Evolutionary conservation across 169 alveolate species (phyloP).

Genomic region (Plasmodium sp.): DNA sequence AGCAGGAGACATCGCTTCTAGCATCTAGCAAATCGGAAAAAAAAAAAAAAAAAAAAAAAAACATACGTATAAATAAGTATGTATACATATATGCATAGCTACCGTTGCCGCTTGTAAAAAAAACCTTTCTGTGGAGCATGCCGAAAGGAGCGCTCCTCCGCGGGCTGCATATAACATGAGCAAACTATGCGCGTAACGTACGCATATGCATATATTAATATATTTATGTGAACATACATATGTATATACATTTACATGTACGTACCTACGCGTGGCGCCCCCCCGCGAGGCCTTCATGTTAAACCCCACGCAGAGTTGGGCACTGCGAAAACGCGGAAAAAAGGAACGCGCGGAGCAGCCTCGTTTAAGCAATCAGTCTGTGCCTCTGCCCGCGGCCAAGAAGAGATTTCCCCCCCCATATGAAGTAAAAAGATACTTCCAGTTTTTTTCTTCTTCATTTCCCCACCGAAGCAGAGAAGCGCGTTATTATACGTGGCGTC

Average conservation of each 20-base stretch:
- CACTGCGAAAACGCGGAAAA: not conserved
- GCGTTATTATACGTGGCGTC: not conserved
- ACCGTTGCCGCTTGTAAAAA: not conserved
- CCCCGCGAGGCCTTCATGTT: not conserved
- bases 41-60: not conserved
- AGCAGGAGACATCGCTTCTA: not conserved
- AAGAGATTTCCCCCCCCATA: not conserved
- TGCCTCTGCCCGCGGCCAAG: not conserved
- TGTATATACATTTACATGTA: not conserved
- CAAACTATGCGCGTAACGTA: not conserved
- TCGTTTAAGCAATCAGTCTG: not conserved
- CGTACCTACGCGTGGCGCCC: not conserved
- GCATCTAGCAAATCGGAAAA: not conserved
- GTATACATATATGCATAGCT: not conserved
- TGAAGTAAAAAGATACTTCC: not conserved
- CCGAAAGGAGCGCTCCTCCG: not conserved
- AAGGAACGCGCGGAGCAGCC: not conserved
- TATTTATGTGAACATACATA: not conserved
- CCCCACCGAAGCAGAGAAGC: not conserved
- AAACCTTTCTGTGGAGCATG: not conserved
- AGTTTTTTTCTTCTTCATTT: not conserved
- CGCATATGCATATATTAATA: too few relatives aligned
- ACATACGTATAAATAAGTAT: not conserved
- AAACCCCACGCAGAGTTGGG: not conserved
- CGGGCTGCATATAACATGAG: not conserved